phyloP scores from a whole-genome alignment of 345 rosid species.

The Eucalyptus pauciflora region DNA sequence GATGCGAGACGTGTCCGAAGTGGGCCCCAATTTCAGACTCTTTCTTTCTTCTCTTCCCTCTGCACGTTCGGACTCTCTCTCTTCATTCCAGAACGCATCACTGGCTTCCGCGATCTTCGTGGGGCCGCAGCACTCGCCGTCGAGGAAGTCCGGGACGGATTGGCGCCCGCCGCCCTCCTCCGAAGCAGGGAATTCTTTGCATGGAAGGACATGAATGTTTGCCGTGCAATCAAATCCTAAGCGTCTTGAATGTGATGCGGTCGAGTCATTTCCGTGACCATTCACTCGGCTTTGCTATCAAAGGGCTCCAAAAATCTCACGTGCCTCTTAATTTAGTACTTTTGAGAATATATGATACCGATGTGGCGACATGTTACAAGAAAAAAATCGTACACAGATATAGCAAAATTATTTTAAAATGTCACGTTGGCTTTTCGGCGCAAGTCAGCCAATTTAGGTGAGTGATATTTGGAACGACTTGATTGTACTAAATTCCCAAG shows the following conservation, averaged over 20 bases:
- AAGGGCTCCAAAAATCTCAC: background rate
- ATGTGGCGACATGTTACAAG: background rate
- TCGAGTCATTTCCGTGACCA: background rate
- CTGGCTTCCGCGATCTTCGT: too few relatives aligned
- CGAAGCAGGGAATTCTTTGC: background rate
- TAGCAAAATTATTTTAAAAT: background rate
- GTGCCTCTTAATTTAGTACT: background rate
- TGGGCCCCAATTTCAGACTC: too few relatives aligned
- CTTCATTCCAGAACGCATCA: too few relatives aligned
- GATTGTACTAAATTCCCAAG: background rate
- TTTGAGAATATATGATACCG: background rate
- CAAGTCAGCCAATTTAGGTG: background rate
- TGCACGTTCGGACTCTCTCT: too few relatives aligned
- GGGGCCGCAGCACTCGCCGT: too few relatives aligned
- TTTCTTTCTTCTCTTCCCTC: too few relatives aligned
- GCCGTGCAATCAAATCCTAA: background rate
- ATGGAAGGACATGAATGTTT: background rate
- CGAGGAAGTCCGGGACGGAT: too few relatives aligned
- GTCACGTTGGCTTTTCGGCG: accelerated
- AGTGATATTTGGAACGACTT: background rate
- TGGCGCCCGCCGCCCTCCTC: too few relatives aligned
- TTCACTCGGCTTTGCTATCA: background rate
- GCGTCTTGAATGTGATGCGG: background rate
- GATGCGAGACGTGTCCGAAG: too few relatives aligned
- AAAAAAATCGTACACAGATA: too few relatives aligned